These are phyloP conservation scores for Lasiodiplodia sp. DNA, from an alignment of 2,329 filamentous ascomycete species.

Conservation along the genomic window DNA sequence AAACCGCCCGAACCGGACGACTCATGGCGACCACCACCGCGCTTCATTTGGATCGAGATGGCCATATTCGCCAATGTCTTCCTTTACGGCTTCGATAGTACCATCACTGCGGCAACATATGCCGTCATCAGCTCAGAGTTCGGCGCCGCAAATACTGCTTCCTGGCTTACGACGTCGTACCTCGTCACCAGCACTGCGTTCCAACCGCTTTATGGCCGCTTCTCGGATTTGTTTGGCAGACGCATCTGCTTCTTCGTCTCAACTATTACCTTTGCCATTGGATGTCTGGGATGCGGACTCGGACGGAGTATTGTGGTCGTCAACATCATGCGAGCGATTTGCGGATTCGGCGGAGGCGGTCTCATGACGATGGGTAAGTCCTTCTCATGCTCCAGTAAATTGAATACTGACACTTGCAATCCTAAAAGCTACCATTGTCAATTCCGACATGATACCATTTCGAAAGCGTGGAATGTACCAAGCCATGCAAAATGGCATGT, in stretches of 20 bases:
- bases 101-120: slow-evolving; percentile 55
- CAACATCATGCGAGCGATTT: slow-evolving; percentile 41
- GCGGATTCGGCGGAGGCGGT: slow-evolving; percentile 42
- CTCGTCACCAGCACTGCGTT: slow-evolving; percentile 38
- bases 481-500: slow-evolving; percentile 66
- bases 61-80: slow-evolving; percentile 72
- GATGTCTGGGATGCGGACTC: slow-evolving; percentile 42
- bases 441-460: slow-evolving; percentile 70
- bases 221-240: slow-evolving; percentile 50
- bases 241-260: slow-evolving; percentile 41
- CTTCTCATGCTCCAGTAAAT: neutral
- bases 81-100: slow-evolving; percentile 61
- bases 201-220: slow-evolving; percentile 42
- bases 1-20: slow-evolving; percentile 1
- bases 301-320: slow-evolving; percentile 37
- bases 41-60: slow-evolving; percentile 37
- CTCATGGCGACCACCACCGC: slow-evolving; percentile 35
- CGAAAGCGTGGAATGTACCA: slow-evolving; percentile 65
- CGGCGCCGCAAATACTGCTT: slow-evolving; percentile 54
- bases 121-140: slow-evolving; percentile 52
- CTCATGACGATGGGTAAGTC: slow-evolving; percentile 42
- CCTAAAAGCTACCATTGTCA: slow-evolving; percentile 46
- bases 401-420: neutral
- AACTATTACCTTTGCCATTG: slow-evolving; percentile 40
- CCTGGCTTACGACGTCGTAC: slow-evolving; percentile 37